These are phyloP conservation scores for Trametes elegans DNA, from an alignment of 768 basidiomycete genomes.

Conservation along the genomic window DNA sequence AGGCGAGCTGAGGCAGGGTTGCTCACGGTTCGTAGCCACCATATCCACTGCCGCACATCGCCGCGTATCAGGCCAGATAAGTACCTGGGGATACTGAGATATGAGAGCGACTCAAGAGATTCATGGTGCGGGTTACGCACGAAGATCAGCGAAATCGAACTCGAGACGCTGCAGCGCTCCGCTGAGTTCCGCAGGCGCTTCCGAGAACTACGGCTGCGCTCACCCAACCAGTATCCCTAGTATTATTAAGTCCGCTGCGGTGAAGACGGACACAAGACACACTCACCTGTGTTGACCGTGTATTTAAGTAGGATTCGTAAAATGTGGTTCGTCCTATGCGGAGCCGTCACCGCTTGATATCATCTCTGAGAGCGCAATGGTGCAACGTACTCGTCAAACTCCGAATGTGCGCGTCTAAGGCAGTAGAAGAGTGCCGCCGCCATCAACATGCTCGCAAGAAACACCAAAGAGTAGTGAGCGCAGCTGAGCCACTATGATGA, in stretches of 20 bases:
- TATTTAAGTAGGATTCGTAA: neutral
- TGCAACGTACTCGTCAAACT: neutral
- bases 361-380: too few species aligned
- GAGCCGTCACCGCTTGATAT: too few species aligned
- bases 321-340: neutral
- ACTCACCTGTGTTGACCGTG: neutral
- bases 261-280: too few species aligned
- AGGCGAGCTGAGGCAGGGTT: too few species aligned
- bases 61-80: neutral
- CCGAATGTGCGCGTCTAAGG: neutral
- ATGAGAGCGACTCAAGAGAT: too few species aligned
- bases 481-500: neutral
- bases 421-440: neutral
- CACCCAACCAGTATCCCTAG: neutral
- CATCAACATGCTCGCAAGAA: neutral
- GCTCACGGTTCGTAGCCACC: constrained; percentile 1
- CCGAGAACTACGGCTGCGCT: neutral
- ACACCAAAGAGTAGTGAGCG: constrained; percentile 1
- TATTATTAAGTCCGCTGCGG: neutral
- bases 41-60: neutral
- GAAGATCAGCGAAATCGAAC: neutral
- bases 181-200: too few species aligned
- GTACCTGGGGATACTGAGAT: neutral
- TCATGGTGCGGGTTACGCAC: neutral
- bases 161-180: neutral